Percentiles rank a stretch among this genome's conserved stretches.
Evolutionary conservation across 768 basidiomycete species (phyloP).

Genomic region (Kwoniella bestiolae): DNA sequence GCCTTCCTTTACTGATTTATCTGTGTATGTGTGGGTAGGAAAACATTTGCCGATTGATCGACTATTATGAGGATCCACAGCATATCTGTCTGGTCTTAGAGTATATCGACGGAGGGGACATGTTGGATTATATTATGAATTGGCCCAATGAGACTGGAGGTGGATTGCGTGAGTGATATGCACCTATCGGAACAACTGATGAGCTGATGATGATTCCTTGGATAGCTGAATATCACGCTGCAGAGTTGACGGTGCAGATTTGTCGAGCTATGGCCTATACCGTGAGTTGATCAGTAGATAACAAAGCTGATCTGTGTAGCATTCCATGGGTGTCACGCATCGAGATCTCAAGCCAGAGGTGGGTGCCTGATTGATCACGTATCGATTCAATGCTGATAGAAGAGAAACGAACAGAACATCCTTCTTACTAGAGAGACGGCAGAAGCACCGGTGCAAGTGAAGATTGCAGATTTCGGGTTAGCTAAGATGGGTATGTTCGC

Average conservation of each 20-base stretch:
- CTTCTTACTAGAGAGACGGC: conserved; percentile 69
- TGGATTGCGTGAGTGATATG: conserved; percentile 65
- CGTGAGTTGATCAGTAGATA: conserved; percentile 33
- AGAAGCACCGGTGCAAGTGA: conserved; percentile 69
- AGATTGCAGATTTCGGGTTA: conserved; percentile 94
- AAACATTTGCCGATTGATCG: conserved; percentile 79
- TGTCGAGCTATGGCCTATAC: conserved; percentile 66
- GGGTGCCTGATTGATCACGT: not conserved
- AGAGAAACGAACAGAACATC: conserved; percentile 67
- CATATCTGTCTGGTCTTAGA: conserved; percentile 70
- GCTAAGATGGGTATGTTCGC: conserved; percentile 68
- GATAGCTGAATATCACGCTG: conserved; percentile 60
- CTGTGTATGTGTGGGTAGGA: conserved; percentile 53
- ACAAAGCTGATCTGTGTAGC: conserved; percentile 34
- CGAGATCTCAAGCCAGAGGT: conserved; percentile 83
- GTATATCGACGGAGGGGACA: conserved; percentile 82
- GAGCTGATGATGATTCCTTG: conserved; percentile 48
- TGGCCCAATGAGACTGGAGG: conserved; percentile 46
- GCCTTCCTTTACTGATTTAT: not conserved
- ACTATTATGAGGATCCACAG: conserved; percentile 72
- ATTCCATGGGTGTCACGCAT: conserved; percentile 76
- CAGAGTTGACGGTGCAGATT: conserved; percentile 78
- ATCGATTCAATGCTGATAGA: not conserved
- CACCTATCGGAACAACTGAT: not conserved
- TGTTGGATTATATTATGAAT: conserved; percentile 72